phyloP scores from a whole-genome alignment of 169 alveolate species.

The Perkinsus olseni region DNA sequence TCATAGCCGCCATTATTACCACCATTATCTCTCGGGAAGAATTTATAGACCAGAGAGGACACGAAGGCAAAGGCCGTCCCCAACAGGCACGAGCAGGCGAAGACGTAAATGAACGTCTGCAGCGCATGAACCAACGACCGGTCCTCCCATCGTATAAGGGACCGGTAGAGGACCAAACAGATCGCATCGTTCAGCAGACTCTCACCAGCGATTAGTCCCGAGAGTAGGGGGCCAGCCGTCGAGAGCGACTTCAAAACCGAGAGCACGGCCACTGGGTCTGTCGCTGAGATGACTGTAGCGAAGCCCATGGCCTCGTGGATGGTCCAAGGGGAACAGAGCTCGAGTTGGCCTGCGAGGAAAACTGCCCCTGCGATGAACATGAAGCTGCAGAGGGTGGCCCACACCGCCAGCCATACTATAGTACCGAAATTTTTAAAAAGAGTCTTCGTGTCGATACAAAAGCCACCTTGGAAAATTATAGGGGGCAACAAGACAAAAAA shows the following conservation, averaged over 20 bases:
- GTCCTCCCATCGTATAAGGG: not conserved
- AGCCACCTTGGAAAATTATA: conserved; percentile 22
- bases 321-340: conserved; percentile 7
- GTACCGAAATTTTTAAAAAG: conserved; percentile 30
- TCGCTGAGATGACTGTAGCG: conserved; percentile 31
- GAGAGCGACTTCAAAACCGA: conserved; percentile 17
- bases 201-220: conserved; percentile 24
- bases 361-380: not conserved
- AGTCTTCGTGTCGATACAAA: not conserved
- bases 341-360: not conserved
- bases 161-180: conserved; percentile 25
- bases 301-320: conserved; percentile 32
- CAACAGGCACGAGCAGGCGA: not conserved
- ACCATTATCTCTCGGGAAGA: not conserved
- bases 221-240: not conserved
- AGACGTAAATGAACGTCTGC: not conserved
- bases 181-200: conserved; percentile 37
- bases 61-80: not conserved
- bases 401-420: conserved; percentile 32
- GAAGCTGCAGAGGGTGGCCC: conserved; percentile 8
- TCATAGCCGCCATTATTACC: not conserved
- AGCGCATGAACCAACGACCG: not conserved
- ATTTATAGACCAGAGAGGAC: not conserved
- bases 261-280: conserved; percentile 37
- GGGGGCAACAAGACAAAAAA: conserved; percentile 35